Base-by-base conservation (phyloP, 345 rosid species). In the Citrus cavaleriei region DNA sequence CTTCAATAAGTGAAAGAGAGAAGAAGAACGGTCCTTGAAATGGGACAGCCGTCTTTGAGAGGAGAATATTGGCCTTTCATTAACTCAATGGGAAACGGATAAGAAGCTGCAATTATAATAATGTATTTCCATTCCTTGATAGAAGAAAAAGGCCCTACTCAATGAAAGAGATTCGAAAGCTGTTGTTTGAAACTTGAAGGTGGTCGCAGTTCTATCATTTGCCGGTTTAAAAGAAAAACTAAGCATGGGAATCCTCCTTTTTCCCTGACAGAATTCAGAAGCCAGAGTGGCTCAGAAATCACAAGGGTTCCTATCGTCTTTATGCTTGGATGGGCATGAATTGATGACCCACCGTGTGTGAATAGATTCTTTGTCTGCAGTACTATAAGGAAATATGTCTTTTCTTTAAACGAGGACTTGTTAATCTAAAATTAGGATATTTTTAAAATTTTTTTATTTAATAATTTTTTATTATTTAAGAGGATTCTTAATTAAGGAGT, bases 31-130 rank as follows among this genome's bases (percentile, higher is more conserved):
- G n/a, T 59, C 55, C 55, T 37, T 59, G 68, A 58, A 63, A 73
- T 34, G 71, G 68, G 51, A 46, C 51, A 3, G 18, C 14, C 51
- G 16, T 12, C 51, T 46, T 46, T 12, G 18, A 46, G 4, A 46
- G 51, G 16, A 46, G 51, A 46, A 46, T 46, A 46, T 12, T 46
- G 51, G 51, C 51, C 51, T 46, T 46, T 13, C 62, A 75, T 51
- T 65, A 51, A 83, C 73, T 79, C 75, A 24, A 69, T 51, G 74
- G 72, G 40, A 59, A 78, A 65, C 51, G 38, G 67, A 54, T 54
- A 38, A 74, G 76, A 84, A 57, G 82, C 75, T 75, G 78, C 51
- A 65, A 22, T 3, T 40, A 10, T 27, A 37, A 49, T 27, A 64
- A 38, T 27, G 35, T 59, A 49, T 65, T 64, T 66, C 58, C 16